Evolutionary conservation across 2,329 filamentous ascomycete species (phyloP), one percentile per base, ranked within the genome.

Genomic region (Sporothrix brunneoviolacea): DNA sequence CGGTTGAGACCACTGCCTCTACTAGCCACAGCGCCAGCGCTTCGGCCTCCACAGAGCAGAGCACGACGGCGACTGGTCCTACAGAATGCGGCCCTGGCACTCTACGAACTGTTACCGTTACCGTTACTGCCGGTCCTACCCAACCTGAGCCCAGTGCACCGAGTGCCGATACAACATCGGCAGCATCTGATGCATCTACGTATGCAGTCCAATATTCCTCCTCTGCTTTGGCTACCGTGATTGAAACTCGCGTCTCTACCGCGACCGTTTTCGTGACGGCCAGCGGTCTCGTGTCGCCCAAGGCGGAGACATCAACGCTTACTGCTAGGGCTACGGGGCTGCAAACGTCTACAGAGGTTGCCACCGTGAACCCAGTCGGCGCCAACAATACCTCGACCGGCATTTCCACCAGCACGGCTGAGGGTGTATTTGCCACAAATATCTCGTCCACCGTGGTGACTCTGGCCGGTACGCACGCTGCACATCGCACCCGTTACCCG

Each of bases 201-300:
- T 19, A 28, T 4, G 16, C 41, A 28, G 28, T 36, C 3, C 12
- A 3, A 4, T 5, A 33, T 19, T 33, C 40, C 7, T 16, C 38
- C 15, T 13, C 39, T 13, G 24, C 15, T 8, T 12, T 33, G 4
- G 6, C 30, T 5, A 53, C 53, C 9, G 39, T 50, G 16, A 21
- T 51, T 7, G 48, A 38, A 18, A 56, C 50, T 1, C 43, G 38
- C 22, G 13, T 53, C 38, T 51, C 47, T 8, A 54, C 54, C 10
- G 38, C 50, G 15, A 56, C 54, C 1, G 13, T 53, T 10, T 39
- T 44, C 27, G 48, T 56, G 40, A 56, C 54, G 13, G 50, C 44
- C 13, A 50, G 40, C 37, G 41, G 47, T 4, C 19, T 44, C 4
- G 30, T 50, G n/a, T 32, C 47, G 4, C 37, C 42, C 27, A 45